Evolutionary conservation across 441 rosid species (phyloP), one percentile per base, ranked within the genome.

Genomic region (Biscutella laevigata): DNA sequence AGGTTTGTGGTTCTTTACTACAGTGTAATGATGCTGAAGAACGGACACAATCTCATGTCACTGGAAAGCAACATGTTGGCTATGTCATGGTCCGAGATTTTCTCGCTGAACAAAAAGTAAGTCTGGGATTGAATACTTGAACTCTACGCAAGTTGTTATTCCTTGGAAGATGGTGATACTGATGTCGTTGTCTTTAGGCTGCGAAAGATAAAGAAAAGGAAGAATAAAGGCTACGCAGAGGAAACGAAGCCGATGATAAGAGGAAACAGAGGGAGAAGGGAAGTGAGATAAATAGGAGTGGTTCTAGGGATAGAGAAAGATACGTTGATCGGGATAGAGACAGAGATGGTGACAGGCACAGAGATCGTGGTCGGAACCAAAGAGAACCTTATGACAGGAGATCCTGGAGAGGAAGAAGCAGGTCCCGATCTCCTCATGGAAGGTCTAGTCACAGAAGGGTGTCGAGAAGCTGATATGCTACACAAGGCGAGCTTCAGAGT

Each of bases 71-170:
- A 66, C 99, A 92, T 70, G 77, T 92, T 49, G 99, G 99, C 46
- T 92, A 81, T 61, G 97, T 95, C 66, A 48, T 92, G 97, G 99
- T 88, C 60, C 83, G 99, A 3, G 97, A 92, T 64, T 92, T 86
- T 67, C 81, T 92, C 27, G 27, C 75, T 7, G 95, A 86, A 61
- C 76, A 71, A 77, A 92, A 86, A 75, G 99, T 92, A 64, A 35
- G 73, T 59, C 19, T 44, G 8, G 1, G 14, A 28, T 25, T 49
- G 21, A 37, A 36, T 61, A 32, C 29, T 34, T 12, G 11, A 12
- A 38, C 45, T 6, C 32, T 52, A 39, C 59, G 28, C 8, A 34
- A 29, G 15, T 35, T 35, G 44, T 6, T 45, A n/a, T 33, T 32
- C 11, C 33, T 46, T 19, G 37, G 54, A 16, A 41, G 30, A 50